Base-by-base conservation (phyloP, 805 yeast species). In the Ogataea nakhonphanomensis region DNA sequence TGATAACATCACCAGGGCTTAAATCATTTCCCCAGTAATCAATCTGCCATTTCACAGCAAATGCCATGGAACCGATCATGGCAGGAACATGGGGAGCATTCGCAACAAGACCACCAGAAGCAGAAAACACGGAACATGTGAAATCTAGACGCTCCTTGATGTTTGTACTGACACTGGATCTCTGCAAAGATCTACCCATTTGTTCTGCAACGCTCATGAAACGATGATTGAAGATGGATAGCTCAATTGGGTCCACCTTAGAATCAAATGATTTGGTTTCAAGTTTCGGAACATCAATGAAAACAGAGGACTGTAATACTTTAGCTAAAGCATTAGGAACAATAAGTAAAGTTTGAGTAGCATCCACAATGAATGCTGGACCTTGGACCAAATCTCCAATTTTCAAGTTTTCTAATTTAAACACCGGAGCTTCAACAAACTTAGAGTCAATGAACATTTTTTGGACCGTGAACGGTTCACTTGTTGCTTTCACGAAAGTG, bases 371-470 rank as follows among this genome's bases (percentile, higher is more conserved):
- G 32, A 64, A 45, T 5, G 65, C 62, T 7, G 71, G 71, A 11
- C 93, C 93, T 2, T 44, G 26, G 6, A 84, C 58, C 15, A 58
- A 51, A 5, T 71, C 64, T 7, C 91, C 93, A 22, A 68, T 48
- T 1, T 56, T 45, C 30, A 85, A 59, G 11, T 73, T 69, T 8
- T 70, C 75, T 27, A 84, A 62, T 27, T 69, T 55, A 54, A 64
- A 84, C 6, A 83, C 70, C 0, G 76, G 74, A 1, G 89, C 73
- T 1, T 68, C 60, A 1, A 58, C 43, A 60, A 75, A 67, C 2
- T 69, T 72, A 14, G 67, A 64, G 23, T 73, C 74, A 28, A 37
- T 30, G n/a, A 33, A 39, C 9, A 29, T 30, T 8, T 33, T 21
- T 17, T 35, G 39, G n/a, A 73, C 75, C 57, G 84, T 83, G 61